Evolutionary conservation across 179 eudicot species (phyloP), one percentile per base, ranked within the genome.

Genomic region (Spergularia azorica): DNA sequence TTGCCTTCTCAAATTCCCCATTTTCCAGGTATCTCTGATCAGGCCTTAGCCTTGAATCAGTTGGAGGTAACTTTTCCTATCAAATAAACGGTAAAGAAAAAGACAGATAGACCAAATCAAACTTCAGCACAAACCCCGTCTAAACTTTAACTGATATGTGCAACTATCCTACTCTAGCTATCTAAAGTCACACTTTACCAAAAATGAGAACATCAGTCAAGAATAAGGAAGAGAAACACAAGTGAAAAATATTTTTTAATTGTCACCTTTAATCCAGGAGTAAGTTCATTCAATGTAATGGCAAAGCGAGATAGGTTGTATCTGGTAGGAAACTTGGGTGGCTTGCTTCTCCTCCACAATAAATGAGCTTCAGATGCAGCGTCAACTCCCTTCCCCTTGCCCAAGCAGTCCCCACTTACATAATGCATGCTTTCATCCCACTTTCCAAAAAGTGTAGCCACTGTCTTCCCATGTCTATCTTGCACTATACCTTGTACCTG

Each of bases 341-440:
- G 97, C 79, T 78, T 88, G 89, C 91, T 93, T 74, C 93, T 84
- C 80, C 89, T 89, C 98, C 98, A 95, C 63, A 93, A 91, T 72
- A 93, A 81, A 57, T 73, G 91, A 76, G 98, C 87, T 79, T 89
- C 91, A 50, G 96, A 82, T 9, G 75, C 1, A 26, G 85, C 73
- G 2, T 89, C 87, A n/a, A 71, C 72, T 70, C 91, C 89, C 86
- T 95, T 91, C 63, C 91, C 90, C 81, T 90, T 93, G 12, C 86
- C 89, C 17, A 87, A 91, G 80, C 71, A 86, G 75, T 90, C 97
- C 56, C 97, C 97, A 73, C 73, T 73, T 68, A 91, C 89, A 80
- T 89, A 95, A 80, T 90, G 88, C 92, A 95, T 86, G 83, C 97
- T 93, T 83, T 95, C 98, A 83, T 93, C 97, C 98, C 98, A 95